Base-by-base conservation (phyloP, 306 rosid genomes). In the Vigna radiata region DNA sequence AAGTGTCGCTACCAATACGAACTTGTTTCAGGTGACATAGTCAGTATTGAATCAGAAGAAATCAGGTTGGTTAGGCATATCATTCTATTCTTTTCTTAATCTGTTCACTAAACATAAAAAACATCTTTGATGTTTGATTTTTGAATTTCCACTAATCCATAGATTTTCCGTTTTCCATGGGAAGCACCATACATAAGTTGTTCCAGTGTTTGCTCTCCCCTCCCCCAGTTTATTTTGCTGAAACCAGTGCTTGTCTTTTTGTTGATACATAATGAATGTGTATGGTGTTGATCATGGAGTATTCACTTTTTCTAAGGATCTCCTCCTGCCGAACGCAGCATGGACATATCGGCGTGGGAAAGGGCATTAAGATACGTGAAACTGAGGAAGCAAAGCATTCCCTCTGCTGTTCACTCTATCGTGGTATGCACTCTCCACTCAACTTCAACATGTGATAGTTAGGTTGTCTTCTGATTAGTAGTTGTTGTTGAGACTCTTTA, bases 301-400 rank as follows among this genome's bases (percentile, higher is more conserved):
- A 92, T 91, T 92, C 91, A 89, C 90, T 85, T 89, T 91, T 84
- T 84, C 97, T 92, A 95, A 92, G 98, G 98, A 95, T 92, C 91
- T 95, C 90, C 97, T 92, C 93, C 83, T 95, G 88, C 97, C 98
- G 97, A 92, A 95, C 97, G 97, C 98, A 95, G 98, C 98, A 83
- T 89, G 97, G 98, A 95, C 82, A 67, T 86, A 87, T 80, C 98
- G 8, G 93, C 96, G 33, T 92, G 97, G 98, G 86, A 90, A 83
- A 89, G 92, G 82, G 92, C 89, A 61, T 88, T 92, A 68, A 88
- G 86, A 82, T 89, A 87, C 84, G 79, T 95, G 80, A 89, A 81
- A 85, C 77, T 88, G 83, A 79, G 76, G 87, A 90, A 87, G 86
- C 89, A 72, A 80, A 83, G 81, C 64, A 77, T 76, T 84, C 97